Evolutionary conservation across 192 early-diverging fungal species (phyloP).

Genomic region (Backusella liffmaniae): DNA sequence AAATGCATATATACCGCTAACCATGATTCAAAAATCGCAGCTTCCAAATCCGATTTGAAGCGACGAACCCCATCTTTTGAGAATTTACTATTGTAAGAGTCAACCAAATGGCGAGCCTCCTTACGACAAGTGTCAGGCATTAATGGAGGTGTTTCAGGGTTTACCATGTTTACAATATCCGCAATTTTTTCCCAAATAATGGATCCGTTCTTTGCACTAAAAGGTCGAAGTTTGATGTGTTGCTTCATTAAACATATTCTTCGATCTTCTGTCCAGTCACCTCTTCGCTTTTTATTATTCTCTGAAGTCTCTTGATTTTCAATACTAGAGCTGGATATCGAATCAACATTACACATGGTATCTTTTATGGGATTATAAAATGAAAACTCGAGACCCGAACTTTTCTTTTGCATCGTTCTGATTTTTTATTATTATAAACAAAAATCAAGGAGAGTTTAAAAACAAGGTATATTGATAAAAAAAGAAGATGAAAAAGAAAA

Average conservation of each 20-base stretch:
- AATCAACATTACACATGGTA: background rate
- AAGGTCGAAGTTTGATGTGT: background rate
- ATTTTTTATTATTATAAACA: background rate
- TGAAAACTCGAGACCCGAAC: background rate
- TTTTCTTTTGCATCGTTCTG: background rate
- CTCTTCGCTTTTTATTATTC: background rate
- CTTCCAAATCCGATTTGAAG: background rate
- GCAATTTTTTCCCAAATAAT: background rate
- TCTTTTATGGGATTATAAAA: background rate
- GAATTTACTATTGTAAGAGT: background rate
- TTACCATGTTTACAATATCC: background rate
- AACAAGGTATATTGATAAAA: background rate
- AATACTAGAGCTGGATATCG: background rate
- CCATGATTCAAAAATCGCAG: background rate
- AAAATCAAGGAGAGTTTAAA: background rate
- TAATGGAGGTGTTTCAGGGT: background rate
- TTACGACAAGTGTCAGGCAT: background rate
- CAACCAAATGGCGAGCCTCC: slow-evolving; percentile 1
- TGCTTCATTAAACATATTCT: slow-evolving; percentile 1
- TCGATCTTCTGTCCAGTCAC: background rate
- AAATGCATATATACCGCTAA: background rate
- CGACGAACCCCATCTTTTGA: background rate
- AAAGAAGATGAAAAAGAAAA: background rate
- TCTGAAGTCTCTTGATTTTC: background rate
- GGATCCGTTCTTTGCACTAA: background rate